Evolutionary conservation across 768 basidiomycete species (phyloP), one percentile per base, ranked within the genome.

Genomic region (Termitomyces sp.): DNA sequence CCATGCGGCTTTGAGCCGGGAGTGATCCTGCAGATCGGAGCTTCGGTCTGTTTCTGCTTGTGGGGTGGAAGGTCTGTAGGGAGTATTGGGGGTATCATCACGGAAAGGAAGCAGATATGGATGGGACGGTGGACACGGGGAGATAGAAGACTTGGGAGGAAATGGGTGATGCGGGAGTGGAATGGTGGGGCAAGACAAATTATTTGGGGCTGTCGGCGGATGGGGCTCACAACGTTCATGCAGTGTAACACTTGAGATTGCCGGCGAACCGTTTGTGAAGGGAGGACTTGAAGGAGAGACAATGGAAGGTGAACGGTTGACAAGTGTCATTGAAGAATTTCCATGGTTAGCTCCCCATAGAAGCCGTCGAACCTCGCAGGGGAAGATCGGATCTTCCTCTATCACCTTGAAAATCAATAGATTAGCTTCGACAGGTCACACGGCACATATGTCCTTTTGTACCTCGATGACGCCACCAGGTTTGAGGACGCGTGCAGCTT

Each of bases 361-460:
- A 19, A 59, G 61, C 25, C 64, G 64, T 3, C 64, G 64, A n/a
- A 69, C 11, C 5, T 39, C 66, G 57, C 76, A 81, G 8, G 88
- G 88, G 64, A 90, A 90, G 46, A 88, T 75, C 7, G 84, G 75
- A 64, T 89, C 87, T 57, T 91, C 88, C 66, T 89, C 88, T 37
- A 89, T 79, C 9, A 89, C 73, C 88, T 89, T 59, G 21, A n/a
- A 35, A n/a, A 44, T 27, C 28, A 45, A 28, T 43, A 8, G 34
- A 54, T 63, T 28, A 61, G 37, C 27, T 19, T 21, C 32, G 37
- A 28, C 23, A 8, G 11, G 25, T 9, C 11, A 9, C 16, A 12
- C n/a, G n/a, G n/a, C n/a, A n/a, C 19, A 6, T 52, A 28, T 56
- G 46, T 48, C 35, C n/a, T 1, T 59, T 62, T 71, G 49, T 58